Evolutionary conservation across 23 red algal genomes (phyloP).

Genomic region (Agarophyton chilense): DNA sequence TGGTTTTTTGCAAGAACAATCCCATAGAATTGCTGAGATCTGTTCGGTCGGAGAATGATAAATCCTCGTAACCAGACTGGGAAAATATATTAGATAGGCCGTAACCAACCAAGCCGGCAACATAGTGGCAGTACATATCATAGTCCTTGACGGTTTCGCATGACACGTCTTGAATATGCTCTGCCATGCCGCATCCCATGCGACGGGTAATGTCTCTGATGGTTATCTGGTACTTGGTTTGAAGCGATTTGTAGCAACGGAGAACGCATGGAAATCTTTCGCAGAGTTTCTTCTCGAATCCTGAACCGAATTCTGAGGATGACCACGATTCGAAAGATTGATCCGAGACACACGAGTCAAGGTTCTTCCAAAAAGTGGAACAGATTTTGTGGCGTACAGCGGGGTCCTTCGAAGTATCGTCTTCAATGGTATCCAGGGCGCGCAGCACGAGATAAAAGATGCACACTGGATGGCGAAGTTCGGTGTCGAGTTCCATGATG

Average conservation of each 20-base stretch:
- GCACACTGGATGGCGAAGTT: constrained; percentile 83
- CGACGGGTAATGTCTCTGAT: constrained; percentile 91
- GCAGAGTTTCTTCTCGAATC: constrained; percentile 72
- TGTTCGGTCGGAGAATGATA: constrained; percentile 40
- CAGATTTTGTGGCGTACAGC: constrained; percentile 60
- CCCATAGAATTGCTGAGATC: constrained; percentile 96
- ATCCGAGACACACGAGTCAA: not conserved
- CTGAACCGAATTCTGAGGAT: constrained; percentile 54
- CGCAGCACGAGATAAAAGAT: constrained; percentile 97
- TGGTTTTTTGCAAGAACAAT: constrained; percentile 98
- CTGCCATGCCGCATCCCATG: constrained; percentile 97
- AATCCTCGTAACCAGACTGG: constrained; percentile 44
- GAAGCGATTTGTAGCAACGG: constrained; percentile 71
- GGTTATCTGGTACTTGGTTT: constrained; percentile 59
- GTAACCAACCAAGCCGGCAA: constrained; percentile 92
- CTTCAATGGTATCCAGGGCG: constrained; percentile 97
- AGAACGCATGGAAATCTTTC: constrained; percentile 74
- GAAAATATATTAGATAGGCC: constrained; percentile 92
- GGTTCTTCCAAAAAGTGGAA: constrained; percentile 50
- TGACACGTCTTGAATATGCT: constrained; percentile 80
- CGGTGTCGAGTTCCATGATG: constrained; percentile 85
- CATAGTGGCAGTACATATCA: constrained; percentile 96
- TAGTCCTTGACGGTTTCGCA: constrained; percentile 85
- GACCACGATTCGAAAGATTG: constrained; percentile 27
- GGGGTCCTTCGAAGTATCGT: constrained; percentile 81